Evolutionary conservation across 345 rosid species (phyloP).

Genomic region (Corchorus olitorius): DNA sequence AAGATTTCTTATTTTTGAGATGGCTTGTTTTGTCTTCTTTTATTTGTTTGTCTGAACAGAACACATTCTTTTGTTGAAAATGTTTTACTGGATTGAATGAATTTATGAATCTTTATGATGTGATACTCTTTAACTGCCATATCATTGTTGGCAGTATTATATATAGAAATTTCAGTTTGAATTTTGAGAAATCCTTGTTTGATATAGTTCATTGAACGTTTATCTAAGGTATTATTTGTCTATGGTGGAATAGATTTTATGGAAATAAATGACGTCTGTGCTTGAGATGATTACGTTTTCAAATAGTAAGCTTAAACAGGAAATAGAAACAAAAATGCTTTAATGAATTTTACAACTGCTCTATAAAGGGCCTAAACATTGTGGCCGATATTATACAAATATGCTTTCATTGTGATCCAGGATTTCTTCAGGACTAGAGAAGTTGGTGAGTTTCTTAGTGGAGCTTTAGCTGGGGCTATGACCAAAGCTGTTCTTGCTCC

Average conservation of each 20-base stretch:
- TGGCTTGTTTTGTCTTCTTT: neutral
- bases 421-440: conserved; percentile 68
- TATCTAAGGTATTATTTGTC: neutral
- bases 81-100: neutral
- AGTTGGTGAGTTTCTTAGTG: conserved; percentile 92
- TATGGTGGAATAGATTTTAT: neutral
- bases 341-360: neutral
- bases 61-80: neutral
- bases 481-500: conserved; percentile 99
- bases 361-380: neutral
- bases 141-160: neutral
- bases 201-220: neutral
- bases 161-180: neutral
- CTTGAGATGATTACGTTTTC: neutral
- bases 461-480: conserved; percentile 99
- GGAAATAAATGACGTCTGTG: neutral
- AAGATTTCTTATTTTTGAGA: neutral
- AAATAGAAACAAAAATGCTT: neutral
- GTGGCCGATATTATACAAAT: conserved; percentile 21
- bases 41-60: neutral
- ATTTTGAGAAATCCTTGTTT: neutral
- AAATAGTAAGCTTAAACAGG: neutral
- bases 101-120: neutral
- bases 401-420: conserved; percentile 44
- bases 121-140: neutral